Percentiles rank a stretch among this genome's conserved stretches.
Evolutionary conservation across 1,284 basidiomycete genomes (phyloP).

Genomic region (Apiotrichum porosum): DNA sequence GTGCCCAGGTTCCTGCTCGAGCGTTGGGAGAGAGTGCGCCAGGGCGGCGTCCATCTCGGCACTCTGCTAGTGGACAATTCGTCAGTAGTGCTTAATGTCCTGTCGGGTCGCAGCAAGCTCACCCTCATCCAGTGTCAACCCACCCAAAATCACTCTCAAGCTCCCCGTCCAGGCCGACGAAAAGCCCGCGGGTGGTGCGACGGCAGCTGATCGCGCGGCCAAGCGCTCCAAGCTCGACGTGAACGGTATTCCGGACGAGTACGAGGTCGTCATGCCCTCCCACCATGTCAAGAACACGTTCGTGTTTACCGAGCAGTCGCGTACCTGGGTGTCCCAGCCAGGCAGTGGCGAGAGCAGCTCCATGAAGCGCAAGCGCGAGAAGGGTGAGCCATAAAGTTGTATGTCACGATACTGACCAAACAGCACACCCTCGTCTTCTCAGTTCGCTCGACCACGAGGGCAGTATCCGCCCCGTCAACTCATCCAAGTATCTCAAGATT

Average conservation of each 20-base stretch:
- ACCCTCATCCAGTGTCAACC: conserved; percentile 2
- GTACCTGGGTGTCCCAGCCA: conserved; percentile 16
- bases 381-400: conserved; percentile 31
- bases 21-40: conserved; percentile 50
- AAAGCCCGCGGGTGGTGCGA: not conserved
- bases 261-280: conserved; percentile 32
- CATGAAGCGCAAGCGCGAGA: conserved; percentile 31
- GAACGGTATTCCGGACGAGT: conserved; percentile 35
- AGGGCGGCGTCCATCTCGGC: conserved; percentile 51
- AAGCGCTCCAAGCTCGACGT: conserved; percentile 24
- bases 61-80: conserved; percentile 52
- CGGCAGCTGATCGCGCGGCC: not conserved
- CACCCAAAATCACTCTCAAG: conserved; percentile 16
- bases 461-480: conserved; percentile 36
- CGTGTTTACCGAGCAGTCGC: conserved; percentile 37
- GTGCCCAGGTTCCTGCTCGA: conserved; percentile 54
- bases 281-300: conserved; percentile 39
- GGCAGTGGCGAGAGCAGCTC: conserved; percentile 6
- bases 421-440: conserved; percentile 32
- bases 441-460: conserved; percentile 44
- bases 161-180: conserved; percentile 13
- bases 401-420: not conserved
- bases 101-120: not conserved
- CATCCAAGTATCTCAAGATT: conserved; percentile 49
- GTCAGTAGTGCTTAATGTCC: conserved; percentile 21